phyloP scores from a whole-genome alignment of 2,329 filamentous ascomycete species.

The Pseudocercospora eumusae region DNA sequence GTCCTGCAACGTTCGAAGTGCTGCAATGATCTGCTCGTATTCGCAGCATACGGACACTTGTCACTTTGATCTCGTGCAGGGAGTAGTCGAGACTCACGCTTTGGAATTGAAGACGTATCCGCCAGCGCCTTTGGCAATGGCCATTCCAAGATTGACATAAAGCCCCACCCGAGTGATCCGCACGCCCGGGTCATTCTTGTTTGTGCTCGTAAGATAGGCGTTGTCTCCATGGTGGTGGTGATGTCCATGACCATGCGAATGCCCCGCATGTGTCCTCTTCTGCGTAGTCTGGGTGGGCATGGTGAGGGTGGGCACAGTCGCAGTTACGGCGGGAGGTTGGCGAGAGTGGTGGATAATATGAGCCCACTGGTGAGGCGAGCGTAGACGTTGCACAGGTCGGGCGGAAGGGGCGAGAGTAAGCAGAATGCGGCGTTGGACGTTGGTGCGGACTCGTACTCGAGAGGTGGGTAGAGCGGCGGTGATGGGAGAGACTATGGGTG shows the following conservation, averaged over 20 bases:
- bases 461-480: conserved; percentile 2
- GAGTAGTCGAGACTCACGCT: conserved; percentile 39
- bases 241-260: conserved; percentile 50
- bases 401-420: conserved; percentile 18
- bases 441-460: not conserved
- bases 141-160: conserved; percentile 90
- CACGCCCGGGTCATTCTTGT: conserved; percentile 90
- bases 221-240: conserved; percentile 81
- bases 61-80: not conserved
- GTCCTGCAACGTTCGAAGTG: not conserved
- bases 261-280: conserved; percentile 36
- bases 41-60: not conserved
- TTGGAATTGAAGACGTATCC: conserved; percentile 95
- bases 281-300: conserved; percentile 32
- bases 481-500: not conserved
- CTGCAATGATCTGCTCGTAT: not conserved
- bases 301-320: not conserved
- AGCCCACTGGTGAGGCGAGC: conserved; percentile 40
- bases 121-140: conserved; percentile 85
- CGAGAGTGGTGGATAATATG: conserved; percentile 36
- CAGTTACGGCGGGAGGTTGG: conserved; percentile 11
- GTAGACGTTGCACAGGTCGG: conserved; percentile 11
- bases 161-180: conserved; percentile 88
- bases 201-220: conserved; percentile 74
- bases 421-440: conserved; percentile 25